These are phyloP conservation scores for Celoporthe dispersa DNA, from an alignment of 2,329 filamentous ascomycete genomes.

Conservation along the genomic window DNA sequence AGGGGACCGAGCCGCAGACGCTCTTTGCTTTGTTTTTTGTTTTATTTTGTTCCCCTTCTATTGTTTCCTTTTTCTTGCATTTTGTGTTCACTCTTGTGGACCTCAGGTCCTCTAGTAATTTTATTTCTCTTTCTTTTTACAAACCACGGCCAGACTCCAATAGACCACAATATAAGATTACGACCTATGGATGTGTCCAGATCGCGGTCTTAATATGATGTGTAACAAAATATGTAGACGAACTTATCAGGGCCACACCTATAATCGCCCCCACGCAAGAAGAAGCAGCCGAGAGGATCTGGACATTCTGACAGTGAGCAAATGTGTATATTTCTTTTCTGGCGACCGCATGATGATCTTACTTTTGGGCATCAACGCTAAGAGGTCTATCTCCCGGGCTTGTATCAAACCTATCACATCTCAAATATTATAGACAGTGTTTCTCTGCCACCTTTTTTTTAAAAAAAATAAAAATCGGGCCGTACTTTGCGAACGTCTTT, in stretches of 20 bases:
- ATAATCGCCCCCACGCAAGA: not conserved
- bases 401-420: not conserved
- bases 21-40: not conserved
- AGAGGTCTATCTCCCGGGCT: not conserved
- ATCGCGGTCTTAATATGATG: not conserved
- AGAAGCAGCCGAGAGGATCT: conserved; percentile 3
- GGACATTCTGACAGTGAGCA: not conserved
- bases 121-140: too few species aligned
- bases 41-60: not conserved
- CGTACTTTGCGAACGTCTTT: not conserved
- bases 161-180: not conserved
- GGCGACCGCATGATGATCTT: conserved; percentile 5
- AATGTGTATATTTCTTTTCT: not conserved
- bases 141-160: not conserved
- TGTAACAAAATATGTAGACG: not conserved
- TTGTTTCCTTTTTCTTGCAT: too few species aligned
- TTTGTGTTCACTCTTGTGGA: too few species aligned
- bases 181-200: not conserved
- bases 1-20: not conserved
- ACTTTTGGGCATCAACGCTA: conserved; percentile 12
- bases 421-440: not conserved
- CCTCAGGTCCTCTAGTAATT: too few species aligned
- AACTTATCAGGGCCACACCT: not conserved
- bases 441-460: not conserved
- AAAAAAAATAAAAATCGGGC: too few species aligned